A percentile compares a stretch with the other conserved stretches of the same genome.
These are phyloP conservation scores for Cercospora sp. DNA, from an alignment of 2,329 filamentous ascomycete species.

Conservation along the genomic window DNA sequence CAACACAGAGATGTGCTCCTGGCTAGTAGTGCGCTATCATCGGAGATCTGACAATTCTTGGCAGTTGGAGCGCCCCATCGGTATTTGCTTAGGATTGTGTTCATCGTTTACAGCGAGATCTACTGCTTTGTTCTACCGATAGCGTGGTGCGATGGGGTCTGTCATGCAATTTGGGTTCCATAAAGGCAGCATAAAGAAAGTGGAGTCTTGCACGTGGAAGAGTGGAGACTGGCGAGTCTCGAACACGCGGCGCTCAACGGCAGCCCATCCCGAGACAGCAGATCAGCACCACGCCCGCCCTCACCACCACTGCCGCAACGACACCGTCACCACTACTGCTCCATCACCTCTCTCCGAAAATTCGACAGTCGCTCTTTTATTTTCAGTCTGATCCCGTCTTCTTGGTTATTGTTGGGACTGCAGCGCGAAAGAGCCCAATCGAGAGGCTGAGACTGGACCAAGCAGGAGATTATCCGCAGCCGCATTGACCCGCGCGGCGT, in stretches of 20 bases:
- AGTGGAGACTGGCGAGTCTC: slow-evolving; percentile 1
- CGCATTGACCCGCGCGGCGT: slow-evolving; percentile 1
- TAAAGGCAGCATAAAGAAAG: neutral
- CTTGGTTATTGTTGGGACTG: neutral
- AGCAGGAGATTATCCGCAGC: slow-evolving; percentile 6
- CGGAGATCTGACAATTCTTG: neutral
- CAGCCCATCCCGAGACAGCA: neutral
- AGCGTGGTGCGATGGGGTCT: neutral
- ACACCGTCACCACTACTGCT: neutral
- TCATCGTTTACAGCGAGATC: neutral
- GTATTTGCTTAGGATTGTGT: neutral
- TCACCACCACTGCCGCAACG: neutral
- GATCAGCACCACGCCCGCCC: neutral
- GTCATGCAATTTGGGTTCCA: neutral
- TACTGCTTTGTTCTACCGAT: neutral
- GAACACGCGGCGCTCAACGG: slow-evolving; percentile 4
- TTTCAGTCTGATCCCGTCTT: neutral
- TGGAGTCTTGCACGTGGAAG: neutral
- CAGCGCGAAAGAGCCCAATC: neutral
- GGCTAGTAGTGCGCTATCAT: neutral
- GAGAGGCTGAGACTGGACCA: neutral
- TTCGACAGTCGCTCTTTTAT: slow-evolving; percentile 11
- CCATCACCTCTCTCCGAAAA: neutral
- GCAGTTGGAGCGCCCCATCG: neutral
- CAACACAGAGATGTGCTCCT: neutral